Evolutionary conservation across 495 filamentous ascomycete species (phyloP), one percentile per base, ranked within the genome.

Genomic region (Durotheca rogersii): DNA sequence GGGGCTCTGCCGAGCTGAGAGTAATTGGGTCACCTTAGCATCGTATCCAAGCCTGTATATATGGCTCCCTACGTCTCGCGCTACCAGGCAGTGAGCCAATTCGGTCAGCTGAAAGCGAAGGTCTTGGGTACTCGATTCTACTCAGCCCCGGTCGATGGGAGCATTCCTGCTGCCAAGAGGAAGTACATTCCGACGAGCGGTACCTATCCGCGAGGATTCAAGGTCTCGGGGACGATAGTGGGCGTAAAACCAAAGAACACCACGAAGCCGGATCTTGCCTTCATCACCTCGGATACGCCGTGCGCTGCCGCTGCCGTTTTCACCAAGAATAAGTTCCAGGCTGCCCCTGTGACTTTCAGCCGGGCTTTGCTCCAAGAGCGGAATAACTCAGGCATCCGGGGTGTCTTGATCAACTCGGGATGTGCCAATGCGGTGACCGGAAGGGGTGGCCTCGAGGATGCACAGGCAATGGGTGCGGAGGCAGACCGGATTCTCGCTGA

Each of bases 391-490:
- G 88, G 87, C 0, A 77, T 97, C 46, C 80, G 84, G 42, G 84
- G 86, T 16, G 82, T 99, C 18, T 81, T 99, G 12, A 85, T 96
- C 69, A 99, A 99, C 71, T 90, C 89, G 20, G 94, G 93, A 33
- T 96, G 92, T 62, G 93, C 93, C 43, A 99, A 99, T 78, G 94
- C 93, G 3, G 91, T 99, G 21, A 99, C 93, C 1, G 93, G 93
- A 30, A 92, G 87, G 66, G 86, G 86, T 17, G 93, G 93, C 1
- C 68, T 95, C 53, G 87, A 95, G 62, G 91, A 97, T 79, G 93
- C 94, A 9, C 69, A 78, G 36, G 77, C 73, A 43, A 97, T 99
- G 94, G 89, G 81, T 0, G 69, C 72, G 52, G 82, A 79, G 41
- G 87, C 90, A 3, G 90, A 96, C 62, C 73, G 80, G 59, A 83